These are phyloP conservation scores for Setaria viridis DNA, from an alignment of 202 grass and related monocot species.

Conservation along the genomic window DNA sequence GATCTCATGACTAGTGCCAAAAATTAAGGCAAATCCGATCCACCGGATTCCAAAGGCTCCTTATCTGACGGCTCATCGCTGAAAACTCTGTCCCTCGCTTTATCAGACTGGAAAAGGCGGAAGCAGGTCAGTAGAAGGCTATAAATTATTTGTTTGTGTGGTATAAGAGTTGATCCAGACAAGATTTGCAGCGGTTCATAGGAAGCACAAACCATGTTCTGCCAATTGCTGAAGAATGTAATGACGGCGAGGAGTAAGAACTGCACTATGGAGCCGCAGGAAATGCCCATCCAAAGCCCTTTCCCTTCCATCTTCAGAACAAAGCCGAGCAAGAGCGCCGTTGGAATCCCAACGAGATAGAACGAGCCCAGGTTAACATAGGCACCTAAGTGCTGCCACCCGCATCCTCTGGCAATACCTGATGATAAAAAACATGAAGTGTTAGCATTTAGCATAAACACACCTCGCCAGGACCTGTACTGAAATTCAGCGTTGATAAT, in stretches of 20 bases:
- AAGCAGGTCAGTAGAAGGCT: neutral
- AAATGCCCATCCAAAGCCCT: conserved; percentile 88
- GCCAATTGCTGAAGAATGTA: conserved; percentile 78
- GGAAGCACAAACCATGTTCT: conserved; percentile 63
- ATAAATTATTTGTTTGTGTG: neutral
- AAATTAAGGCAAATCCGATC: conserved; percentile 14
- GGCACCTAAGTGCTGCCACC: conserved; percentile 88
- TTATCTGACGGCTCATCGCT: conserved; percentile 43
- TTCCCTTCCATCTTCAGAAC: conserved; percentile 67
- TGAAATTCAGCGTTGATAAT: neutral
- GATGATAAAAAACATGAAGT: neutral
- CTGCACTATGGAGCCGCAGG: conserved; percentile 72
- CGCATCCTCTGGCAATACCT: conserved; percentile 85
- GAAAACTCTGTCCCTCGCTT: conserved; percentile 67
- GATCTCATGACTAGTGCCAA: neutral
- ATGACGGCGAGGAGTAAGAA: conserved; percentile 61
- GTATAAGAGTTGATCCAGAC: too few relatives aligned
- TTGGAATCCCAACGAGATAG: conserved; percentile 83
- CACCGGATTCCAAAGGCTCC: conserved; percentile 18
- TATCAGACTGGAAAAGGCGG: conserved; percentile 51
- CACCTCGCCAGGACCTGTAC: neutral
- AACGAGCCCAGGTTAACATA: conserved; percentile 86
- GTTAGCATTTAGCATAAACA: conserved; percentile 2
- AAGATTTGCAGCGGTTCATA: neutral
- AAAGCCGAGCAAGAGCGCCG: conserved; percentile 71